Conservation (phyloP, 371 early-diverging fungal genomes). For the Phascolomyces articulosus region DNA sequence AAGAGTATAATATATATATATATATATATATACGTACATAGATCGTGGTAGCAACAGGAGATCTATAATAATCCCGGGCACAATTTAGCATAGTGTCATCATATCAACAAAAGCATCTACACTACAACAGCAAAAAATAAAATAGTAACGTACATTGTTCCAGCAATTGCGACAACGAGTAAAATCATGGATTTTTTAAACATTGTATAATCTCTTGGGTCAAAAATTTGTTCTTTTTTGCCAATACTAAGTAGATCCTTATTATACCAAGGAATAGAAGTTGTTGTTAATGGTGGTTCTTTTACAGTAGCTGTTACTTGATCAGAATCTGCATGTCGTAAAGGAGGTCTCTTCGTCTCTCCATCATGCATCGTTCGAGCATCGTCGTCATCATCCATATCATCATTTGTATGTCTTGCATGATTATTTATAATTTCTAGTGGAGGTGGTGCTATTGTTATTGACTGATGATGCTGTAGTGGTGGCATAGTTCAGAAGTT, state of each 20-base stretch:
- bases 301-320: not conserved
- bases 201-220: constrained; percentile 19
- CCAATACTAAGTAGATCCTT: not conserved
- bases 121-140: not conserved
- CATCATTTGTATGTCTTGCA: not conserved
- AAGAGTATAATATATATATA: not conserved
- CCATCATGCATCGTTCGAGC: not conserved
- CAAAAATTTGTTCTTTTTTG: constrained; percentile 2
- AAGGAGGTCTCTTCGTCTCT: not conserved
- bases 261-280: not conserved
- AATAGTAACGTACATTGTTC: constrained; percentile 15
- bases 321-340: not conserved
- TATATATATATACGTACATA: constrained; percentile 21
- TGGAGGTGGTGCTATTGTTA: not conserved
- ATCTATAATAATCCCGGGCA: constrained; percentile 5
- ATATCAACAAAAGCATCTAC: not conserved
- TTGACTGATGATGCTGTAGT: not conserved
- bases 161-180: constrained; percentile 19
- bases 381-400: not conserved
- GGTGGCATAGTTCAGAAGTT: not conserved
- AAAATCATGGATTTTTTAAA: constrained; percentile 19
- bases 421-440: not conserved
- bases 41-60: constrained; percentile 24
- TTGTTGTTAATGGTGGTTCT: not conserved
- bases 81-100: not conserved